phyloP scores from a whole-genome alignment of 169 alveolate genomes.

The Cryptosporidium meleagridis region DNA sequence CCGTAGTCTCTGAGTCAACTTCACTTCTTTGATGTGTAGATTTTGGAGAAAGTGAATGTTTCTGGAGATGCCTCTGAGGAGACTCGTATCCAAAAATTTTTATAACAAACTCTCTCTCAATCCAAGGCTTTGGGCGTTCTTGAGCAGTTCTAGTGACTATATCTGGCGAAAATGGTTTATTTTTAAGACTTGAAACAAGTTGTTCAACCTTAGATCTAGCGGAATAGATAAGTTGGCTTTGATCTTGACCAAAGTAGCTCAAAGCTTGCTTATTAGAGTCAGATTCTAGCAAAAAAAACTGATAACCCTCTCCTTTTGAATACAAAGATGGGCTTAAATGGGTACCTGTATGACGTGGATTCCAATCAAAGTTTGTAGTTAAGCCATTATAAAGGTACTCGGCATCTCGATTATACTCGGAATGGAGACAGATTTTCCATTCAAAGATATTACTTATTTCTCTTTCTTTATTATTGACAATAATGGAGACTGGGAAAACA shows the following conservation, averaged over 20 bases:
- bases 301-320: conserved; percentile 9
- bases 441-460: conserved; percentile 3
- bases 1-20: conserved; percentile 1
- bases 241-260: neutral
- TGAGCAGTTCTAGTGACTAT: conserved; percentile 8
- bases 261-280: neutral
- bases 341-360: neutral
- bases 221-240: conserved; percentile 5
- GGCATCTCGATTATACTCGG: conserved; percentile 48
- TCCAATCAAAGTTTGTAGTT: conserved; percentile 27
- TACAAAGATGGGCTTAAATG: neutral
- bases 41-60: neutral
- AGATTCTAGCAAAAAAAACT: neutral
- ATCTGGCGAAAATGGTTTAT: conserved; percentile 26
- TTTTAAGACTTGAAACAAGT: conserved; percentile 5
- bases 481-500: conserved; percentile 31
- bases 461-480: neutral
- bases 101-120: conserved; percentile 49
- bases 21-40: neutral
- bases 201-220: conserved; percentile 5
- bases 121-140: conserved; percentile 26
- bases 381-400: conserved; percentile 32
- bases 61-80: neutral
- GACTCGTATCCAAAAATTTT: conserved; percentile 22
- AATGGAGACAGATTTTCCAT: conserved; percentile 59